Percentiles rank a stretch among this genome's conserved stretches.
Evolutionary conservation across 2,329 filamentous ascomycete genomes (phyloP).

Genomic region (Thelonectria rubi): DNA sequence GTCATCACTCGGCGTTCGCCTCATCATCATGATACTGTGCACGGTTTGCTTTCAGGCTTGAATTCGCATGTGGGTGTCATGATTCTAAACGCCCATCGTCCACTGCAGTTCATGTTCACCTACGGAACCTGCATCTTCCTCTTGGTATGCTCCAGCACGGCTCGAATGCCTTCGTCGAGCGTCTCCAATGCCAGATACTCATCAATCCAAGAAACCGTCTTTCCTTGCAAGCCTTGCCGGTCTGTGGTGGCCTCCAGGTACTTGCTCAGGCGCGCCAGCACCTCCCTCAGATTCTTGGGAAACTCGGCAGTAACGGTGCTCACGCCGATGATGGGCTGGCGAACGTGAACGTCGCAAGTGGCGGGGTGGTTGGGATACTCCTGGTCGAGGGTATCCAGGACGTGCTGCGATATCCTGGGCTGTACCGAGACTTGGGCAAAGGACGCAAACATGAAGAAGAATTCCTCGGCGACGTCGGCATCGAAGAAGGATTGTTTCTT

Average conservation of each 20-base stretch:
- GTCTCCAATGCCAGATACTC: conserved; percentile 57
- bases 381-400: conserved; percentile 71
- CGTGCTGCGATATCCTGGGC: conserved; percentile 74
- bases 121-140: conserved; percentile 38
- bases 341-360: conserved; percentile 76
- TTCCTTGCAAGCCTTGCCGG: conserved; percentile 56
- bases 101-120: conserved; percentile 5
- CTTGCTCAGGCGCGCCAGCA: conserved; percentile 69
- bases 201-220: conserved; percentile 64
- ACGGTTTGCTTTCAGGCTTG: not conserved
- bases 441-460: conserved; percentile 80
- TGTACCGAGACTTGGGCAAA: conserved; percentile 75
- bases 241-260: conserved; percentile 57
- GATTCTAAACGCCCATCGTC: conserved; percentile 6
- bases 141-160: conserved; percentile 64
- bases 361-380: conserved; percentile 68
- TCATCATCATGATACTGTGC: too few species aligned
- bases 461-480: conserved; percentile 72
- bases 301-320: conserved; percentile 73
- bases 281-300: conserved; percentile 73
- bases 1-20: too few species aligned
- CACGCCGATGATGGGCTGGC: conserved; percentile 74
- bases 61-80: conserved; percentile 6
- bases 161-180: conserved; percentile 64
- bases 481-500: conserved; percentile 79